Base-by-base conservation (phyloP, 2,329 filamentous ascomycete genomes). In the Dactylellina cionopaga region DNA sequence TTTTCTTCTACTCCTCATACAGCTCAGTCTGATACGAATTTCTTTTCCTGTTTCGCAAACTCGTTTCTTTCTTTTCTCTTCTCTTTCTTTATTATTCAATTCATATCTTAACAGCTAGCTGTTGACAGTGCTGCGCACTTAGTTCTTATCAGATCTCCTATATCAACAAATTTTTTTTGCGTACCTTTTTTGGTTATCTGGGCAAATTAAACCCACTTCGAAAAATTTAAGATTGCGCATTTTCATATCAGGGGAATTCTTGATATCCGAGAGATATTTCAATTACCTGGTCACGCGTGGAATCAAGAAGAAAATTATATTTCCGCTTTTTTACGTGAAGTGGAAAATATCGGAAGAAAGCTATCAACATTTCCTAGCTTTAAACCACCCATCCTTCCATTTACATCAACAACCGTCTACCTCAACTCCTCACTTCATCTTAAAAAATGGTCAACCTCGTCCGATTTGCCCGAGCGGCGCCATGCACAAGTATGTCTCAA, bases 1-100 rank as follows among this genome's bases (percentile, higher is more conserved):
- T 66, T 58, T 29, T 39, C 25, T 68, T 41, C 47, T 65, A 33
- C 52, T 49, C 47, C 46, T 63, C 49, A 68, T 74, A 65, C 55
- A 66, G 63, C 49, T 44, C 52, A 63, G 41, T 62, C 56, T 74
- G 69, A 68, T 68, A 74, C 69, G 65, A 74, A 68, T 74, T 74
- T 74, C 29, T 29, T 49, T 72, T 66, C 46, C 39, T 56, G 44
- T 55, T 73, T 66, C 59, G 46, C 47, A 10, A 22, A 52, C 31
- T 13, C 15, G 44, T 51, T 41, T 41, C 24, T 74, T 68, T 60
- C 47, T 22, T 62, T 74, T 49, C 33, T 41, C 55, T 66, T 43
- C 52, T 43, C 27, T 52, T 47, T 55, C 35, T 56, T 73, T 62
- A 49, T 62, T 54, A 55, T 65, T 60, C 56, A 27, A 43, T 72